Base-by-base conservation (phyloP, 192 early-diverging fungal species). In the Powellomyces hirtus region DNA sequence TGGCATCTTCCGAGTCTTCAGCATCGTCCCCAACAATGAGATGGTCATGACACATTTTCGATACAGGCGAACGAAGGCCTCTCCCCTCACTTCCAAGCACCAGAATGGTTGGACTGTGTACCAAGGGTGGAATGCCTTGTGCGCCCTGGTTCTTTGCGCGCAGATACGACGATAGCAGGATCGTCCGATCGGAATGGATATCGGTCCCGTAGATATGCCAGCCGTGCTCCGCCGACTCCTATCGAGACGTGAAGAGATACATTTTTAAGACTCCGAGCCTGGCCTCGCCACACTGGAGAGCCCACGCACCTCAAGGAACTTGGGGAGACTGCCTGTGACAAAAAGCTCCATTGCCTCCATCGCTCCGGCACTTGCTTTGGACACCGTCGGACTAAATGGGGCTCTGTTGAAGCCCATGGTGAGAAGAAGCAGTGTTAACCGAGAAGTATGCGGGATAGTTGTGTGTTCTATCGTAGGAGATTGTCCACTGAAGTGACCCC, bases 311-410 rank as follows among this genome's bases (percentile, higher is more conserved):
- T 82, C 68, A 1, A 90, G 71, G 44, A 89, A 88, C 40, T 73
- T 81, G 20, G 73, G 72, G 5, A 90, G 72, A 55, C 79, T 87
- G 0, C 50, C 33, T 30, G 85, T 81, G 10, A 75, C 61, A 72
- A 86, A 89, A 8, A 89, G 77, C 4, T 81, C 74, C 79, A 89
- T 83, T 4, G 70, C 64, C 75, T 92, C 90, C 30, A 90, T 51
- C 7, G 88, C 89, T 37, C 90, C 90, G 1, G 86, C 77, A 42
- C 83, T 86, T 2, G 86, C 87, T 77, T 90, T 89, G 2, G 86
- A 81, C 1, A 89, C 89, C 7, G 78, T 70, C 1, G 81, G 76
- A 38, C 77, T 84, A 13, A 92, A 60, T 0, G 90, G 89, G 5
- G 88, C 81, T 72, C 87, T 87, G 46, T n/a, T n/a, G 13, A 5